A percentile compares a stretch with the other conserved stretches of the same genome.
Evolutionary conservation across 2,329 filamentous ascomycete species (phyloP).

Genomic region (Lachnellula willkommii): DNA sequence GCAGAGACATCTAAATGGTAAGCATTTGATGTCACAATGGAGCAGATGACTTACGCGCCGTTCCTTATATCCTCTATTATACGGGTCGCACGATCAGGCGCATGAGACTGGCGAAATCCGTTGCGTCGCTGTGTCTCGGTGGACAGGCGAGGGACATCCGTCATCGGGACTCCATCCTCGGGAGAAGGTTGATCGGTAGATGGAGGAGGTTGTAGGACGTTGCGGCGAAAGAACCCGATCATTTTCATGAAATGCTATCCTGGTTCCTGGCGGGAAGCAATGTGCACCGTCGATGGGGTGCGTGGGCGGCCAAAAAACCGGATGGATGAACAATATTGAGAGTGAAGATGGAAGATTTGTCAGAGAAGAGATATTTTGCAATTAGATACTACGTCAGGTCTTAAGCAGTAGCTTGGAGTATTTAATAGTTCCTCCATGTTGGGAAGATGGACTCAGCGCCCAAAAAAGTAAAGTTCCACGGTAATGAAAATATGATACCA

Average conservation of each 20-base stretch:
- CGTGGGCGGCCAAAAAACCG: not conserved
- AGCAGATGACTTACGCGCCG: not conserved
- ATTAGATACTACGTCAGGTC: not conserved
- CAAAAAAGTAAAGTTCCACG: not conserved
- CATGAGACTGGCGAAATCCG: constrained; percentile 2
- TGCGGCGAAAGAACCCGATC: not conserved
- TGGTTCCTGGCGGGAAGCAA: not conserved
- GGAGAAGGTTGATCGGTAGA: not conserved
- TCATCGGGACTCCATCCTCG: not conserved
- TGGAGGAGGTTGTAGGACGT: not conserved
- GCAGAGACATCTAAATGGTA: not conserved
- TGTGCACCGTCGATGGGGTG: not conserved
- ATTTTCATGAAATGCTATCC: not conserved
- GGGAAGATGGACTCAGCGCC: not conserved
- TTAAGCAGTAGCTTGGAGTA: not conserved
- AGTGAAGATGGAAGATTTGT: not conserved
- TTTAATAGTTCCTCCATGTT: not conserved
- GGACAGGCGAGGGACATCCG: not conserved
- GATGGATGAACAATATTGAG: not conserved
- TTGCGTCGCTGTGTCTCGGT: constrained; percentile 6
- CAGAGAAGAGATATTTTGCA: not conserved
- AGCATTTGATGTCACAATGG: not conserved
- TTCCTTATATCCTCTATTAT: constrained; percentile 2
- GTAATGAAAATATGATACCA: not conserved
- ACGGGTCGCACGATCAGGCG: not conserved